Evolutionary conservation across 2,329 filamentous ascomycete genomes (phyloP).

Genomic region (Neofusicoccum parvum): DNA sequence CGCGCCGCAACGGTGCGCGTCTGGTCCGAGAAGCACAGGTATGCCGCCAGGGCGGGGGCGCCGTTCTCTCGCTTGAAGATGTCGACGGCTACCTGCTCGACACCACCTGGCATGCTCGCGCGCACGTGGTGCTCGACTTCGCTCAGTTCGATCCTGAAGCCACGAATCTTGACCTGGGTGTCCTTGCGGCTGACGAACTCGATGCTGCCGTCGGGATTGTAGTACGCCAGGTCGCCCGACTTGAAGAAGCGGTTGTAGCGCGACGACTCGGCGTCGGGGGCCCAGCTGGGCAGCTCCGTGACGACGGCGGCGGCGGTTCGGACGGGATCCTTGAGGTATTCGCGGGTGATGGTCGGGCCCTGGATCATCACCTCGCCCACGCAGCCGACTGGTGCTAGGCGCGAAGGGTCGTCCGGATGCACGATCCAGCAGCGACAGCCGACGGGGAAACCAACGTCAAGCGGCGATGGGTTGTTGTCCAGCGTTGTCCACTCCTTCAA

Average conservation of each 20-base stretch:
- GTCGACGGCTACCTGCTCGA: neutral
- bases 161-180: constrained; percentile 44
- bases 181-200: constrained; percentile 40
- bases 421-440: constrained; percentile 33
- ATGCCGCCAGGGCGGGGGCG: neutral
- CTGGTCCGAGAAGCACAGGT: neutral
- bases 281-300: constrained; percentile 35
- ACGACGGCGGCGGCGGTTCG: constrained; percentile 34
- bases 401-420: constrained; percentile 34
- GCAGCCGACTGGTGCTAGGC: constrained; percentile 36
- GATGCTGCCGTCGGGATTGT: constrained; percentile 36
- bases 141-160: constrained; percentile 49
- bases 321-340: constrained; percentile 36
- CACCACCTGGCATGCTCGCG: constrained; percentile 19
- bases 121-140: constrained; percentile 48
- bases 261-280: constrained; percentile 5
- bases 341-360: constrained; percentile 37
- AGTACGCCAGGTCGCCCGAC: constrained; percentile 38
- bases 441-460: neutral
- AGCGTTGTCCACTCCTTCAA: neutral
- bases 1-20: neutral
- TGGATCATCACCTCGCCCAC: constrained; percentile 39
- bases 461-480: neutral
- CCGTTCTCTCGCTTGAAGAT: neutral
- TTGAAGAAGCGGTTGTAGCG: constrained; percentile 34